These are phyloP conservation scores for Parietaria judaica DNA, from an alignment of 306 rosid species.

Conservation along the genomic window DNA sequence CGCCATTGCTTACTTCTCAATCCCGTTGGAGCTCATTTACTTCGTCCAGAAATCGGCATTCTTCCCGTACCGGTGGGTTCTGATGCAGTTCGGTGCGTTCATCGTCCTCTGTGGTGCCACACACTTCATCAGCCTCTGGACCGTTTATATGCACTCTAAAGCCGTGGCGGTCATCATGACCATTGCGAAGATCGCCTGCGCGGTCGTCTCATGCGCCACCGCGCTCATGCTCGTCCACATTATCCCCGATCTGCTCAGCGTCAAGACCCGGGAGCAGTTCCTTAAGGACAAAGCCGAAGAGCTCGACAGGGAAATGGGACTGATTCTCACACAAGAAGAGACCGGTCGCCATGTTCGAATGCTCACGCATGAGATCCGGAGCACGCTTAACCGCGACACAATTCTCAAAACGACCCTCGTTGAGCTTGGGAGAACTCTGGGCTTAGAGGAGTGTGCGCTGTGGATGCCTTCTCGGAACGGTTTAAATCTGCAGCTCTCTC, in stretches of 20 bases:
- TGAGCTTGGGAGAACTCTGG: slow-evolving; percentile 83
- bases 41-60: slow-evolving; percentile 83
- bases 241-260: slow-evolving; percentile 81
- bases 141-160: slow-evolving; percentile 67
- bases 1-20: slow-evolving; percentile 87
- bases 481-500: slow-evolving; percentile 60
- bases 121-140: slow-evolving; percentile 88
- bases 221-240: slow-evolving; percentile 93
- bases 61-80: slow-evolving; percentile 97
- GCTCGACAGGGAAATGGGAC: slow-evolving; percentile 95
- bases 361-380: slow-evolving; percentile 94
- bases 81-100: slow-evolving; percentile 93
- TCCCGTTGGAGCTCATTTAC: slow-evolving; percentile 86
- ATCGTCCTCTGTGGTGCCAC: slow-evolving; percentile 95
- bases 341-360: slow-evolving; percentile 93
- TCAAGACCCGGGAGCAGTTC: slow-evolving; percentile 65
- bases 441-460: slow-evolving; percentile 79
- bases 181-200: slow-evolving; percentile 63
- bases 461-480: slow-evolving; percentile 92
- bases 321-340: slow-evolving; percentile 81
- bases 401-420: slow-evolving; percentile 87
- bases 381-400: slow-evolving; percentile 81
- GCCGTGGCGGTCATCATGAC: slow-evolving; percentile 81
- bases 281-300: slow-evolving; percentile 83
- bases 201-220: slow-evolving; percentile 82